These are phyloP conservation scores for Hevea brasiliensis DNA, from an alignment of 345 rosid species.

Conservation along the genomic window DNA sequence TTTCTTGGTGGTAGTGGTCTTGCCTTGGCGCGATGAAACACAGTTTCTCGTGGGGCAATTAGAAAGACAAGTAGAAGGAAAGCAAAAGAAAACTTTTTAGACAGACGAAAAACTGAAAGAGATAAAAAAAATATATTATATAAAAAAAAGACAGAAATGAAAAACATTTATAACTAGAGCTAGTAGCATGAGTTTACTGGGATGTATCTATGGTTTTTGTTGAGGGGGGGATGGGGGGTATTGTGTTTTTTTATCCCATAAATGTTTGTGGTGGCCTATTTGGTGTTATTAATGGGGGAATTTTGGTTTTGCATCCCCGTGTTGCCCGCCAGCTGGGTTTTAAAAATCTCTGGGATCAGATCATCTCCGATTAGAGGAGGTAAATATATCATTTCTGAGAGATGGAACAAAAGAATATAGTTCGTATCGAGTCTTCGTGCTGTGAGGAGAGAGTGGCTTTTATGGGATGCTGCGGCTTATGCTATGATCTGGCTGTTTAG, in stretches of 20 bases:
- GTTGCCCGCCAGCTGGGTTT: constrained; percentile 31
- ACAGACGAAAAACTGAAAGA: neutral
- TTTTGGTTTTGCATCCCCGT: constrained; percentile 25
- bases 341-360: constrained; percentile 30
- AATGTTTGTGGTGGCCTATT: constrained; percentile 15
- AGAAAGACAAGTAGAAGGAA: neutral
- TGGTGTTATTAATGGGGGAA: constrained; percentile 16
- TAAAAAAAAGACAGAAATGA: neutral
- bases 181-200: constrained; percentile 26
- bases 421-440: neutral
- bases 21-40: constrained; percentile 15
- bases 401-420: neutral
- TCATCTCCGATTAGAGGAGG: neutral
- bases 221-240: neutral
- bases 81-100: neutral
- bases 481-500: neutral
- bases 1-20: constrained; percentile 9
- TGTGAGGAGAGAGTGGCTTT: neutral
- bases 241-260: constrained; percentile 2
- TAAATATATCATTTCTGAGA: neutral
- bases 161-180: constrained; percentile 13
- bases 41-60: constrained; percentile 2
- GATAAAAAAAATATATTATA: neutral
- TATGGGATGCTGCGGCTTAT: constrained; percentile 16
- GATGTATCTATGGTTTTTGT: neutral